Evolutionary conservation across 2,329 filamentous ascomycete genomes (phyloP), one percentile per base, ranked within the genome.

Genomic region (Harringtonia aguacate): DNA sequence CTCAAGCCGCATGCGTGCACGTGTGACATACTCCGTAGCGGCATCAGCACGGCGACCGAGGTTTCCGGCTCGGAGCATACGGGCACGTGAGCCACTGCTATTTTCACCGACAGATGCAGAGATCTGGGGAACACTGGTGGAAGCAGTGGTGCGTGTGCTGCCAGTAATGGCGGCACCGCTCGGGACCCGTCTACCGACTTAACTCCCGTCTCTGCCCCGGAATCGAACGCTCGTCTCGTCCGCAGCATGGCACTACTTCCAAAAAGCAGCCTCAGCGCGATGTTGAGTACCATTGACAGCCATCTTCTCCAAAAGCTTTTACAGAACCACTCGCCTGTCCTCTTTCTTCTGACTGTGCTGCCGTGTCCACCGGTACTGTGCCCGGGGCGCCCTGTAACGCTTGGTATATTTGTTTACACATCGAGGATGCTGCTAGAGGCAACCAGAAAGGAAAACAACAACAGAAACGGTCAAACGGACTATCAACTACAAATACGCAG

Each of bases 241-340:
- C 33, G 41, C 37, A 29, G 41, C n/a, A 34, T 37, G 6, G 31
- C 45, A n/a, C 39, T 28, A 27, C 33, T 46, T 18, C 45, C 45
- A 2, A 34, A 28, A 4, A 28, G n/a, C 28, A 21, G 35, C n/a
- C n/a, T n/a, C n/a, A 36, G 20, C 5, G 24, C 2, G 17, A n/a
- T n/a, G n/a, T n/a, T n/a, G n/a, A n/a, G n/a, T n/a, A n/a, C n/a
- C 5, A 9, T 18, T 14, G 10, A 20, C 3, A n/a, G n/a, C n/a
- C n/a, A n/a, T n/a, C 21, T 45, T 7, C 38, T 30, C 8, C 37
- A 37, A 0, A 39, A 30, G 20, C 36, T 34, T 22, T 39, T 44
- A 22, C 46, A 41, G 20, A 34, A 41, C 17, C 44, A 47, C 42
- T 42, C 46, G 24, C 42, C 46, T 4, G 34, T 42, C 41, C 41